Evolutionary conservation across 257 asterid genomes (phyloP).

Genomic region (Nicotiana undulata): DNA sequence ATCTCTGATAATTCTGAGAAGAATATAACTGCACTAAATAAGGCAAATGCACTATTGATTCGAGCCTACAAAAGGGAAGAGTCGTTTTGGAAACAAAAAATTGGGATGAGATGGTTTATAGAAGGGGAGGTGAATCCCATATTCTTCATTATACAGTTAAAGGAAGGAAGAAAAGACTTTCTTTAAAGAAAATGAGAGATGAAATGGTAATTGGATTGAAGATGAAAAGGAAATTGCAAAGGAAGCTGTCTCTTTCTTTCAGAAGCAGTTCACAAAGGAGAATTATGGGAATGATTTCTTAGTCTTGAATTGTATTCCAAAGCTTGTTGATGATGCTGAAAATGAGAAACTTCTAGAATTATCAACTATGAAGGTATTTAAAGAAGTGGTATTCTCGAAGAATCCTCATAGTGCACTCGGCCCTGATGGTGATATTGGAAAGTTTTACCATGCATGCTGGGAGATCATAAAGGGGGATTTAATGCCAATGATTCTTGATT

Average conservation of each 20-base stretch:
- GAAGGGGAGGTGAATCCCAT: background rate
- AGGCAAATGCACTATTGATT: background rate
- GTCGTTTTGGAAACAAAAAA: background rate
- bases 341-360: background rate
- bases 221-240: too few species aligned
- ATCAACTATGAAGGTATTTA: background rate
- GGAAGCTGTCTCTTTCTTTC: too few species aligned
- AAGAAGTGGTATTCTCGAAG: background rate
- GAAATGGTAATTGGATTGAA: too few species aligned
- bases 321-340: too few species aligned
- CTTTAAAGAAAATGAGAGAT: too few species aligned
- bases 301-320: background rate
- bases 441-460: background rate
- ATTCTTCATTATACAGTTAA: too few species aligned
- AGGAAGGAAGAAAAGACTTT: background rate
- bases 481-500: background rate
- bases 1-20: too few species aligned
- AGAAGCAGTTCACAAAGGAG: background rate
- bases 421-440: background rate
- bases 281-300: too few species aligned
- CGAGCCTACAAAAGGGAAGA: background rate
- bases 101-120: background rate
- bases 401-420: background rate
- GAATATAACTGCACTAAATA: too few species aligned
- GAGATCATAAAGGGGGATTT: background rate